These are phyloP conservation scores for Pseudogymnoascus sp. DNA, from an alignment of 2,329 filamentous ascomycete species.

Conservation along the genomic window DNA sequence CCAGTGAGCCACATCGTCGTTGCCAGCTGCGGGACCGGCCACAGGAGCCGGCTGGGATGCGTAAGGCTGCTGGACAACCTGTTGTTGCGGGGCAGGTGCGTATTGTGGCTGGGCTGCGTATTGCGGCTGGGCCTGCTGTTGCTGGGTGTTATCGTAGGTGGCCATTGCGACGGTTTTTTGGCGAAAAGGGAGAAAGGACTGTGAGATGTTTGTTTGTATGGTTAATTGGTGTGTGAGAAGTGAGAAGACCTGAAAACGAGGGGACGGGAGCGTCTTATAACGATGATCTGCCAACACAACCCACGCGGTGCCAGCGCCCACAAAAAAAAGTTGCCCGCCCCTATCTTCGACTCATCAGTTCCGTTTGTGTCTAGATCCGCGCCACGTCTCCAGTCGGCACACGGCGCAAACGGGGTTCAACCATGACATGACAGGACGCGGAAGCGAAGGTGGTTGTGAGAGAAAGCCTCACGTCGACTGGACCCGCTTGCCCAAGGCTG, in stretches of 20 bases:
- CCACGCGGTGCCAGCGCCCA: not conserved
- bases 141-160: not conserved
- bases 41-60: not conserved
- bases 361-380: not conserved
- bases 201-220: not conserved
- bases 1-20: slow-evolving; percentile 11
- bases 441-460: not conserved
- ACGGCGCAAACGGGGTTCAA: not conserved
- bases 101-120: not conserved
- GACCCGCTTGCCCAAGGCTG: not conserved
- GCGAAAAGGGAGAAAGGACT: not conserved
- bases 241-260: not conserved
- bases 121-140: not conserved
- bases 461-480: slow-evolving; percentile 2
- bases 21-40: not conserved
- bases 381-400: not conserved
- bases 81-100: not conserved
- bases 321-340: not conserved
- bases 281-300: not conserved
- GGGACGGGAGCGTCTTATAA: not conserved
- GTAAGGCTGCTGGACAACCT: slow-evolving; percentile 1
- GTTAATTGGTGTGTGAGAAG: not conserved
- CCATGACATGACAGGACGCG: not conserved
- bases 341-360: not conserved
- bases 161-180: not conserved